Base-by-base conservation (phyloP, 257 asterid species). In the Primulina eburnea region DNA sequence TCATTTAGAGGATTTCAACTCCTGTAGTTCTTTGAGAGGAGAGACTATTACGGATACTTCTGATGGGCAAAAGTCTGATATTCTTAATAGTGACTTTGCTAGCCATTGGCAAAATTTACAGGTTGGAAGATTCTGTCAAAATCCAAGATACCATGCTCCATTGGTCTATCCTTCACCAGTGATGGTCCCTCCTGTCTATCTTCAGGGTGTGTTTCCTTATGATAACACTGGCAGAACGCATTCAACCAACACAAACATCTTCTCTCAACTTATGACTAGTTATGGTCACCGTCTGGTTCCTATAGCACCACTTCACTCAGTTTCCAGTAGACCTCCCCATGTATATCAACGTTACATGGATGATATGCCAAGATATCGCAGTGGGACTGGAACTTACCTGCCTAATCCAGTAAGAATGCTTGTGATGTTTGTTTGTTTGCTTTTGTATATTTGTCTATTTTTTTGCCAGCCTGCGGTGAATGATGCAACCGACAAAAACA, bases 321-420 rank as follows among this genome's bases (percentile, higher is more conserved):
- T 79, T 75, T 60, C 99, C 10, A 69, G 67, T 73, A 83, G 92
- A 78, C 89, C 93, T 74, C 81, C 85, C 34, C 85, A 81, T 78
- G 72, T 84, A 70, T 94, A 84, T 83, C 99, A 82, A 69, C 83
- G 52, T 26, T 85, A 81, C 75, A 76, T 77, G 30, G 97, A 94
- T 73, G 97, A 86, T 64, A 72, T 87, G 81, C 98, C 97, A 30
- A 84, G 96, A 81, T 84, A 84, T 68, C 96, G 95, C 65, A 86
- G 89, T 24, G 99, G 99, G 81, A 94, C 99, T 26, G 99, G 99
- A 74, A 91, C 97, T 38, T 94, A 91, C 82, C 85, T 91, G 77
- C 99, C 99, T 21, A 89, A 92, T 86, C 97, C 95, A 73, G 99
- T 94, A 82, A 91, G 98, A 71, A 29, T 72, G 62, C 50, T 60